A percentile compares a stretch with the other conserved stretches of the same genome.
Evolutionary conservation across 2,329 filamentous ascomycete species (phyloP).

Genomic region (Catunica adiposa): DNA sequence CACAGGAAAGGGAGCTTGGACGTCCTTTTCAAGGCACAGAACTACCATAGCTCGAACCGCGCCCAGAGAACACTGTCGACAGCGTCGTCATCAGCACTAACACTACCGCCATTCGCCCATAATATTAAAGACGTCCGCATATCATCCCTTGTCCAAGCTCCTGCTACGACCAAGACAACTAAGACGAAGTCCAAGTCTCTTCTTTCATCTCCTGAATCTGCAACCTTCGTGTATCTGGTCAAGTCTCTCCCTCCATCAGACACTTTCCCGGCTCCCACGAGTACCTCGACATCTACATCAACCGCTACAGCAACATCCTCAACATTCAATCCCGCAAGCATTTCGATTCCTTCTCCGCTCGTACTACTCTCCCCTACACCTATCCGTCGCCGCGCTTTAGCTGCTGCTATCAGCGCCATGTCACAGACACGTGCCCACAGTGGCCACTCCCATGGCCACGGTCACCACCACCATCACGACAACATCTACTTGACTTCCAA

Average conservation of each 20-base stretch:
- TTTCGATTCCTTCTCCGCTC: constrained; percentile 10
- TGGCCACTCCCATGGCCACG: constrained; percentile 18
- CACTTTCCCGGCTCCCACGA: background rate
- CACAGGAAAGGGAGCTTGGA: background rate
- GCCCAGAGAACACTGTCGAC: constrained; percentile 1
- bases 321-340: constrained; percentile 16
- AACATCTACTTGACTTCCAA: constrained; percentile 87
- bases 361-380: constrained; percentile 5
- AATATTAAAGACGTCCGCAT: background rate
- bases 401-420: constrained; percentile 7
- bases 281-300: background rate
- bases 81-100: constrained; percentile 5
- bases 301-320: constrained; percentile 16
- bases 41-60: constrained; percentile 1
- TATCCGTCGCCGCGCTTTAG: constrained; percentile 4
- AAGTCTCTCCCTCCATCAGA: constrained; percentile 7
- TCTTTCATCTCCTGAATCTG: background rate
- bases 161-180: background rate
- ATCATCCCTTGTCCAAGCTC: constrained; percentile 2
- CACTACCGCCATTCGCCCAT: background rate
- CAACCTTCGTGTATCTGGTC: background rate
- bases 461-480: constrained; percentile 70
- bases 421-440: constrained; percentile 8
- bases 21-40: background rate
- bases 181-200: background rate